Percentiles rank a stretch among this genome's conserved stretches.
These are phyloP conservation scores for Penicillium pulvis DNA, from an alignment of 495 filamentous ascomycete species.

Conservation along the genomic window DNA sequence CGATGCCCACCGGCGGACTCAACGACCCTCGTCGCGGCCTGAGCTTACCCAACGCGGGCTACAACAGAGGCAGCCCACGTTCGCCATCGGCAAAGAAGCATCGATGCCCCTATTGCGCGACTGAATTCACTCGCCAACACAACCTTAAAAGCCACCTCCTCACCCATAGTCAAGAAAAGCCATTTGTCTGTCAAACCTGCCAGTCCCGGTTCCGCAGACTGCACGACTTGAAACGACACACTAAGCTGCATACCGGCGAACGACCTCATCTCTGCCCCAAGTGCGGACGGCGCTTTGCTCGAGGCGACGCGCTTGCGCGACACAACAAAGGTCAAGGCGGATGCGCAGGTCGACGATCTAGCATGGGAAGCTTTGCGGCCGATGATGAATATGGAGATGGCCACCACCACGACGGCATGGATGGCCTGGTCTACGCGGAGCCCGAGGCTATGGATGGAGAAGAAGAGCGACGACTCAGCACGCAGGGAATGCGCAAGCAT, in stretches of 20 bases:
- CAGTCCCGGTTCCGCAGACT: slow-evolving; percentile 86
- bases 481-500: slow-evolving; percentile 73
- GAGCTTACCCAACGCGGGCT: slow-evolving; percentile 73
- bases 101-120: slow-evolving; percentile 93
- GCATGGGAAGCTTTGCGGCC: slow-evolving; percentile 79
- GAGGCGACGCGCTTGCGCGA: slow-evolving; percentile 90
- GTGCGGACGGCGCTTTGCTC: slow-evolving; percentile 91
- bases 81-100: slow-evolving; percentile 87
- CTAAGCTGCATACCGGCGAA: slow-evolving; percentile 95
- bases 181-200: slow-evolving; percentile 87
- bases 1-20: slow-evolving; percentile 47
- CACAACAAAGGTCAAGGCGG: slow-evolving; percentile 96
- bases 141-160: slow-evolving; percentile 99
- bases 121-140: slow-evolving; percentile 96
- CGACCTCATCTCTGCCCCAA: slow-evolving; percentile 92
- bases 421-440: slow-evolving; percentile 69
- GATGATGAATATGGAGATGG: slow-evolving; percentile 73
- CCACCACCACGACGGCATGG: slow-evolving; percentile 64
- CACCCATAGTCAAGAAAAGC: slow-evolving; percentile 98
- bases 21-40: slow-evolving; percentile 63
- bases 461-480: slow-evolving; percentile 58
- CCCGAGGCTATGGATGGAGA: slow-evolving; percentile 68
- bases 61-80: slow-evolving; percentile 60
- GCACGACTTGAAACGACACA: slow-evolving; percentile 95
- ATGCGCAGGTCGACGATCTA: slow-evolving; percentile 86